Evolutionary conservation across 352 stramenopile genomes (phyloP), one percentile per base, ranked within the genome.

Genomic region (Globisporangium canariense): DNA sequence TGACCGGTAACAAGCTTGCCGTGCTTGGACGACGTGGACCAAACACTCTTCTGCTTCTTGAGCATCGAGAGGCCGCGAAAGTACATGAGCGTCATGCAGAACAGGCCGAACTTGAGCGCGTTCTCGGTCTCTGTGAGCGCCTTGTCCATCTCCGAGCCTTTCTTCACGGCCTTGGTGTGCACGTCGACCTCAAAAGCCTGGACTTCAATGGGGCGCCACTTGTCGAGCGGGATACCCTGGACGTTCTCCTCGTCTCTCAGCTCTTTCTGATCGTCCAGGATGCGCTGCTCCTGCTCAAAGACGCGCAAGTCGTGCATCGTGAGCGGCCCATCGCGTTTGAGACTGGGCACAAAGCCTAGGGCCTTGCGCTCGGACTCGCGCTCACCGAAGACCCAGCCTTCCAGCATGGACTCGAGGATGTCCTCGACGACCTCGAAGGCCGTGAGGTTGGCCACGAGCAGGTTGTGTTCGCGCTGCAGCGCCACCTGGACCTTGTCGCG

Each of bases 61-160:
- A 98, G 74, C 58, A 97, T 65, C 13, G 89, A 90, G 57, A 98
- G 77, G 4, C 89, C 91, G 49, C 92, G 82, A 58, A 99, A 99
- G 74, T 98, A 98, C 93, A 98, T 97, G 47, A 99, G 81, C 38
- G 93, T 98, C 70, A 99, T 88, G 72, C 79, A 97, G 66, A 99
- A 99, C 20, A 99, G 68, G 11, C 93, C 96, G 66, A 98, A 98
- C 34, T 94, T 96, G n/a, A 98, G 81, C n/a, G 88, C 96, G 16
- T 81, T 82, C 74, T 99, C 94, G 16, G 93, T 96, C 62, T 94
- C 88, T 11, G 78, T 83, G 41, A 95, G 79, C 56, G 79, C 69
- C 22, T 82, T 84, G 66, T 90, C 82, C 58, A 88, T 57, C 4
- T 71, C 70, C 0, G 84, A 92, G 10, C 79, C 86, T 58, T 90